These are phyloP conservation scores for Hypoxylon crocopeplum DNA, from an alignment of 495 filamentous ascomycete species.

Conservation along the genomic window DNA sequence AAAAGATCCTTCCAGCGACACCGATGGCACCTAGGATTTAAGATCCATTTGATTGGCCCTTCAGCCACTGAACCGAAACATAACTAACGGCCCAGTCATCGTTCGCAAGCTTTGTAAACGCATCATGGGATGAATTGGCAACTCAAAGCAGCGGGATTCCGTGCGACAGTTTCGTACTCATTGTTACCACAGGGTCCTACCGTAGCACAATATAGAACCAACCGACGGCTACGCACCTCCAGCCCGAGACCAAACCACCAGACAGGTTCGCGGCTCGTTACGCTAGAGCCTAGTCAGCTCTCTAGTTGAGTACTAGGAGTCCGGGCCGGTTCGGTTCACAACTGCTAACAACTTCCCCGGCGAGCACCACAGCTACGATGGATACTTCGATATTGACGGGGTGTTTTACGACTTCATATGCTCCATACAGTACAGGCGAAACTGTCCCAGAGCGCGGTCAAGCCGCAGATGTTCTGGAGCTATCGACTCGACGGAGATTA, in stretches of 20 bases:
- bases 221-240: conserved; percentile 9
- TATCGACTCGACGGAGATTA: conserved; percentile 41
- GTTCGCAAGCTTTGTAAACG: conserved; percentile 3
- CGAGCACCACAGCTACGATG: conserved; percentile 22
- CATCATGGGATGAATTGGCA: conserved; percentile 6
- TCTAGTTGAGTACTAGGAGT: conserved; percentile 24
- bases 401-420: conserved; percentile 13
- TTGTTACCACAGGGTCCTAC: conserved; percentile 16
- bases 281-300: conserved; percentile 7
- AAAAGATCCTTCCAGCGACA: conserved; percentile 16
- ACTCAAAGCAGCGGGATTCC: conserved; percentile 22
- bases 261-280: conserved; percentile 12
- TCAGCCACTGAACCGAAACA: conserved; percentile 16
- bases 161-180: conserved; percentile 26
- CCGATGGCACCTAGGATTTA: conserved; percentile 1
- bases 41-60: conserved; percentile 4
- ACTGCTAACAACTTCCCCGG: conserved; percentile 38
- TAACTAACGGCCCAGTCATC: conserved; percentile 2
- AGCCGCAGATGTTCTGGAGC: conserved; percentile 45
- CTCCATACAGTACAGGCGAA: conserved; percentile 30
- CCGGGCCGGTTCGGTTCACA: conserved; percentile 23
- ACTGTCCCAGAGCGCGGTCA: conserved; percentile 32
- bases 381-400: conserved; percentile 3
- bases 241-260: conserved; percentile 1
- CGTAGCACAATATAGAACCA: background rate